phyloP scores from a whole-genome alignment of 2,329 filamentous ascomycete genomes.

The Sporothrix variecibatus region DNA sequence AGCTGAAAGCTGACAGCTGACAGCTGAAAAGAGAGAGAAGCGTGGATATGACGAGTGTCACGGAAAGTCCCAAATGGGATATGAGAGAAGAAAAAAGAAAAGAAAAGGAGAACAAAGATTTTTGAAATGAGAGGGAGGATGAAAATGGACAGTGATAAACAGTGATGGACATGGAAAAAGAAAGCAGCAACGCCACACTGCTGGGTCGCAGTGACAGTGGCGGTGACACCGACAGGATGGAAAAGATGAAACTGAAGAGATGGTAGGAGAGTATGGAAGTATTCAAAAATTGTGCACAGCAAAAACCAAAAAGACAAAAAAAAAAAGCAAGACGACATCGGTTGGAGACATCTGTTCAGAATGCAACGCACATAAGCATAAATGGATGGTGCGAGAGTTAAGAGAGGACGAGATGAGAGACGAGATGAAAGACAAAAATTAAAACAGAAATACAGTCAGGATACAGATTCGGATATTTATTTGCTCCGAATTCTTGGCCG shows the following conservation, averaged over 20 bases:
- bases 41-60: neutral
- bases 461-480: neutral
- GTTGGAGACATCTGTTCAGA: neutral
- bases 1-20: neutral
- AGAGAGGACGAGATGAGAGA: neutral
- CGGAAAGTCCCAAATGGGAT: neutral
- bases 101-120: neutral
- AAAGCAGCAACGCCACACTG: conserved; percentile 1
- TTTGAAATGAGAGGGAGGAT: neutral
- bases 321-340: neutral
- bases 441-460: neutral
- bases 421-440: neutral
- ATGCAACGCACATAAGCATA: neutral
- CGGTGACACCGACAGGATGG: neutral
- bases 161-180: neutral
- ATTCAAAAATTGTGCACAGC: neutral
- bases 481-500: neutral
- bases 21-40: neutral
- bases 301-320: neutral
- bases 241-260: neutral
- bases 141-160: neutral
- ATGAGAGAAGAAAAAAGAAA: neutral
- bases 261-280: neutral
- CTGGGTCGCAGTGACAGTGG: conserved; percentile 2
- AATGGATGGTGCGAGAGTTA: neutral